A percentile compares a stretch with the other conserved stretches of the same genome.
These are phyloP conservation scores for Thozetella sp. DNA, from an alignment of 495 filamentous ascomycete genomes.

Conservation along the genomic window DNA sequence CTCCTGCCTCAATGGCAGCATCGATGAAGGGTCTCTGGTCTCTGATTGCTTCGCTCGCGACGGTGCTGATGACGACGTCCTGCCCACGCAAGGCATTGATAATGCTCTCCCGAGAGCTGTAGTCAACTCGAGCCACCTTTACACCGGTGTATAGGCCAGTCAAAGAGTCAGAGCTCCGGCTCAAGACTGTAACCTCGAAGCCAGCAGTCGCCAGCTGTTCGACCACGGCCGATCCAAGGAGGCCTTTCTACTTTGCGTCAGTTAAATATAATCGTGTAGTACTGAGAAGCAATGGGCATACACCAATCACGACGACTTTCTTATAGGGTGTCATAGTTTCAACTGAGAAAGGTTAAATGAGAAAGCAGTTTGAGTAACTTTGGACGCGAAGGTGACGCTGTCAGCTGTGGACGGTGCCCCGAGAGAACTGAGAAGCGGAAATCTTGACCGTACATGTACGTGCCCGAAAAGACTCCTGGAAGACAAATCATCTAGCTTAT, in stretches of 20 bases:
- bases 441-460: no score
- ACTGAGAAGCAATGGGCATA: background rate
- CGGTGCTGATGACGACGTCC: constrained; percentile 39
- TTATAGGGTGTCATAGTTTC: background rate
- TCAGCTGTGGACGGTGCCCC: no score
- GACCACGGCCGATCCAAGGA: background rate
- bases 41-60: constrained; percentile 21
- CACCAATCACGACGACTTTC: background rate
- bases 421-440: no score
- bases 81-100: constrained; percentile 26
- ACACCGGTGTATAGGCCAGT: background rate
- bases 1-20: constrained; percentile 42
- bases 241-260: background rate
- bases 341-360: background rate
- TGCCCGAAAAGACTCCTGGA: no score
- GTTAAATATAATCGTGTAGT: background rate
- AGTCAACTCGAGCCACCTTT: constrained; percentile 6
- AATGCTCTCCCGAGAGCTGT: constrained; percentile 5
- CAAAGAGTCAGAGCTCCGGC: background rate
- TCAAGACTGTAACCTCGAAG: background rate
- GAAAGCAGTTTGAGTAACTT: no score
- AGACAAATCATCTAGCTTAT: no score
- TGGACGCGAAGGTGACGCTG: no score
- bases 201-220: background rate
- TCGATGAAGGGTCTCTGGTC: constrained; percentile 40